A percentile compares a stretch with the other conserved stretches of the same genome.
These are phyloP conservation scores for Pseudocercospora vitis DNA, from an alignment of 2,329 filamentous ascomycete genomes.

Conservation along the genomic window DNA sequence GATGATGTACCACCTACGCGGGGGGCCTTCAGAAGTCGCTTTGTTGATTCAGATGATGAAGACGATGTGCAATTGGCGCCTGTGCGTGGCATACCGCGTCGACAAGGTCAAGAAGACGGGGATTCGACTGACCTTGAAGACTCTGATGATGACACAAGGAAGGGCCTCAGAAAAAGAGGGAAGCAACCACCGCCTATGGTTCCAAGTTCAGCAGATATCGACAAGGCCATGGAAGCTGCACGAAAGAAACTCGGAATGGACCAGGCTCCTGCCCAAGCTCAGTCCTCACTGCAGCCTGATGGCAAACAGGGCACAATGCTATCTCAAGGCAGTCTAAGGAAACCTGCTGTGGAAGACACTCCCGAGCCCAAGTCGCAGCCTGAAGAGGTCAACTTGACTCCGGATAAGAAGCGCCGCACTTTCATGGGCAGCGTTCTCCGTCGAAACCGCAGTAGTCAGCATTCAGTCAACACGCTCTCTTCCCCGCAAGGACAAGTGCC, in stretches of 20 bases:
- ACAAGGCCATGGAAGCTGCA: constrained; percentile 41
- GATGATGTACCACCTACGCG: constrained; percentile 45
- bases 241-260: constrained; percentile 35
- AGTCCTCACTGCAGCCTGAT: constrained; percentile 17
- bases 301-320: constrained; percentile 38
- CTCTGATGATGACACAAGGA: constrained; percentile 40
- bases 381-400: constrained; percentile 19
- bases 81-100: constrained; percentile 61
- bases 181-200: constrained; percentile 35
- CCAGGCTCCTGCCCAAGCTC: constrained; percentile 8
- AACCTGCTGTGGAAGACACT: constrained; percentile 49
- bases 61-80: constrained; percentile 55
- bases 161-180: constrained; percentile 47
- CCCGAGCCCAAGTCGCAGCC: constrained; percentile 21
- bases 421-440: constrained; percentile 40
- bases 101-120: constrained; percentile 55
- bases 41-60: constrained; percentile 51
- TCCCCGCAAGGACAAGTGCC: constrained; percentile 4
- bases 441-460: constrained; percentile 34
- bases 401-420: constrained; percentile 30
- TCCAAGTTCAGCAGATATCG: constrained; percentile 38
- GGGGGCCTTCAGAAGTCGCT: constrained; percentile 47
- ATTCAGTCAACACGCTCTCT: constrained; percentile 21
- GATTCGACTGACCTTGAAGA: constrained; percentile 56
- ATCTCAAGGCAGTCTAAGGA: constrained; percentile 41